These are phyloP conservation scores for Fomitopsis schrenkii DNA, from an alignment of 1,284 basidiomycete species.

Conservation along the genomic window DNA sequence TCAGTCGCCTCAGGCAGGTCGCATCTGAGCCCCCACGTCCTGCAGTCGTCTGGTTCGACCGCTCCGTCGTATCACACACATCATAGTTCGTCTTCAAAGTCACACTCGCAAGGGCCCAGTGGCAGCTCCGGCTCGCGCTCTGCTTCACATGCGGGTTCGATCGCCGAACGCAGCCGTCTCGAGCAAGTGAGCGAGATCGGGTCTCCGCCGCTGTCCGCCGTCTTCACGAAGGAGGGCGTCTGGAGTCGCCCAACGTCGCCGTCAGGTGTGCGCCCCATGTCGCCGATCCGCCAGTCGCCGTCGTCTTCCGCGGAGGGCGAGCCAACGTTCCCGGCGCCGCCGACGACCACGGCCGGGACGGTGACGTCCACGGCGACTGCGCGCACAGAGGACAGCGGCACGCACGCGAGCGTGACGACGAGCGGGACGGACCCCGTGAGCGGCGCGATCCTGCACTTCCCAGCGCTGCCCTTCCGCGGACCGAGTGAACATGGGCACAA, in stretches of 20 bases:
- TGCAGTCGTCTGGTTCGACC: conserved; percentile 48
- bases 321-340: conserved; percentile 9
- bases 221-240: conserved; percentile 15
- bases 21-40: conserved; percentile 40
- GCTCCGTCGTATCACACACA: conserved; percentile 36
- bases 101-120: conserved; percentile 33
- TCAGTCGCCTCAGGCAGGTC: conserved; percentile 61
- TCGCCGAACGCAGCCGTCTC: conserved; percentile 34
- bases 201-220: conserved; percentile 31
- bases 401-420: conserved; percentile 31
- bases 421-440: conserved; percentile 31
- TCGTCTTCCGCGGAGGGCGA: conserved; percentile 5
- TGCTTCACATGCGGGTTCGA: conserved; percentile 42
- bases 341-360: conserved; percentile 17
- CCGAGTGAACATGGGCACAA: conserved; percentile 10
- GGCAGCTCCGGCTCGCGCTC: conserved; percentile 38
- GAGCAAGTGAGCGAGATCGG: conserved; percentile 20
- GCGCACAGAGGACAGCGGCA: conserved; percentile 21
- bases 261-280: background rate
- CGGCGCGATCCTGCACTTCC: conserved; percentile 29
- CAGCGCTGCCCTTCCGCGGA: conserved; percentile 24
- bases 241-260: conserved; percentile 13
- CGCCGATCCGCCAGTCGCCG: conserved; percentile 9
- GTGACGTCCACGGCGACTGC: conserved; percentile 23
- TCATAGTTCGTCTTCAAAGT: conserved; percentile 45